Conservation (phyloP, 1,284 basidiomycete genomes). For the Sutorius eximius region DNA sequence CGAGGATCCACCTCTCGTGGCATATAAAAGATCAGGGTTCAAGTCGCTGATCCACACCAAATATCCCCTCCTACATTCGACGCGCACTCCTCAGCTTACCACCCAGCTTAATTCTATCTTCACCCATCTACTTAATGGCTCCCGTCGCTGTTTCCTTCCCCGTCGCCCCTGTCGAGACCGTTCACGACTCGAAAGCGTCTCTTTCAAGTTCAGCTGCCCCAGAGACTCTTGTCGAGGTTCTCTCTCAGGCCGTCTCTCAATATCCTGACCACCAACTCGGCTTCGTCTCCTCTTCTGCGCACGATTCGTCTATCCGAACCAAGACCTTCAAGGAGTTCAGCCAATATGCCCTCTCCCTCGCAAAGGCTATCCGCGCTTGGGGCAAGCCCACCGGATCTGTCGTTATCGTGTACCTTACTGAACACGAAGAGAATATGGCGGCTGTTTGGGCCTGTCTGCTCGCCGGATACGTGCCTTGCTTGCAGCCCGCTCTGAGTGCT, state of each 20-base stretch:
- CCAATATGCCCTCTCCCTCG: constrained; percentile 19
- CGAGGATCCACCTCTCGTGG: background rate
- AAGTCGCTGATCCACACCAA: background rate
- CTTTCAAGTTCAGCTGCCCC: constrained; percentile 5
- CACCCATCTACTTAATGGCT: constrained; percentile 17
- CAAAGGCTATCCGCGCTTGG: constrained; percentile 19
- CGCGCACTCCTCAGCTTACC: background rate
- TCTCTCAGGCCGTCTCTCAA: constrained; percentile 19
- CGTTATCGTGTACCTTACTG: constrained; percentile 31
- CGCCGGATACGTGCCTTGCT: constrained; percentile 31
- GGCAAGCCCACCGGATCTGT: constrained; percentile 30
- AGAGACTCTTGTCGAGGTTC: constrained; percentile 25
- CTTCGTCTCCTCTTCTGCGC: constrained; percentile 34
- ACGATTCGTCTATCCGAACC: constrained; percentile 32
- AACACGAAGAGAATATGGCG: constrained; percentile 36
- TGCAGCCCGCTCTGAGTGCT: constrained; percentile 34
- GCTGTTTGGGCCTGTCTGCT: constrained; percentile 34
- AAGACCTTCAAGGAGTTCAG: constrained; percentile 30
- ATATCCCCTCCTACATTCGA: constrained; percentile 3
- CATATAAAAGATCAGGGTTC: constrained; percentile 16
- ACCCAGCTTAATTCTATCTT: background rate
- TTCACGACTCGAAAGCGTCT: constrained; percentile 18
- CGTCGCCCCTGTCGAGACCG: constrained; percentile 5
- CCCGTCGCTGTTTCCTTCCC: constrained; percentile 12
- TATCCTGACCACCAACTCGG: constrained; percentile 29